Evolutionary conservation across 176 grass and related monocot genomes (phyloP), one percentile per base, ranked within the genome.

Genomic region (Bolboschoenus planiculmis): DNA sequence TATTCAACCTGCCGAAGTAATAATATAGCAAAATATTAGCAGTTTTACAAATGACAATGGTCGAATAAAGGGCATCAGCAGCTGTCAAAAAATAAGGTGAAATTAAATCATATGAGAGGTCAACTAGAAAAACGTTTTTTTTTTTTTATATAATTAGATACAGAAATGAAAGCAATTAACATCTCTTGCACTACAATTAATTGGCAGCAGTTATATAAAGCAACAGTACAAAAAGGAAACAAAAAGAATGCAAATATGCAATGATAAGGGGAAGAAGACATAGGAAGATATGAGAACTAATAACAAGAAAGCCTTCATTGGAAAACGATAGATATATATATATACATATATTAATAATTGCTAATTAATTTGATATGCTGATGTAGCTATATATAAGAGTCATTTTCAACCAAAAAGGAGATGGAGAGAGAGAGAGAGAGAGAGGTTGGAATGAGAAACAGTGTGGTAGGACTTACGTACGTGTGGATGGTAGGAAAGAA

Each of bases 391-490:
- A n/a, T n/a, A n/a, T n/a, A n/a, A n/a, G 42, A 46, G 70, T 74
- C 40, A 29, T 27, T 47, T 74, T 74, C 70, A 74, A 73, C 20
- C 1, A 73, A 73, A 74, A 74, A 74, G 65, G 4, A 21, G 70
- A 75, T 75, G 42, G 43, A 50, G 70, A 75, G n/a, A n/a, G n/a
- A n/a, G 4, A 21, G 70, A 75, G 48, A 23, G 43, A 50, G 70
- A 75, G 50, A 75, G 42, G 43, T 75, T 75, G 40, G 67, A 75
- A 75, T 27, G 70, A 74, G 23, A 10, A 73, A 47, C 1, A 73
- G 7, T 15, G 3, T 8, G 7, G 15, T 68, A 40, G 10, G 5
- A 33, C 7, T 7, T 21, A 10, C 10, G 37, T 4, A 23, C 39
- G 10, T 74, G 68, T 16, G 68, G 68, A 46, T 47, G 68, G 68